phyloP scores from a whole-genome alignment of 179 eudicot species.

The Patellifolia procumbens region DNA sequence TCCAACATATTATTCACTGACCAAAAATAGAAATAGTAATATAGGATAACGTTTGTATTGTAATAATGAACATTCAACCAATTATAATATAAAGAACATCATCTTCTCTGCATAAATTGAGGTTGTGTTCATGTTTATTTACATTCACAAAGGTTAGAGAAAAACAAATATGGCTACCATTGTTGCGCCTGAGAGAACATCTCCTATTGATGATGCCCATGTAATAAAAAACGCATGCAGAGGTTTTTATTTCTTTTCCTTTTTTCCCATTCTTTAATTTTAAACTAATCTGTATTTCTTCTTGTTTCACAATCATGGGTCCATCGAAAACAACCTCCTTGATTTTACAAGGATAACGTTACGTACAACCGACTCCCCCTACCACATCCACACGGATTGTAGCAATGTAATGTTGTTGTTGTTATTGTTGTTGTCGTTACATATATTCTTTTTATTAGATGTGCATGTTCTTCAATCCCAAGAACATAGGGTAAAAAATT shows the following conservation, averaged over 20 bases:
- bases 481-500: background rate
- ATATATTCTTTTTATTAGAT: background rate
- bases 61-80: background rate
- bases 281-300: background rate
- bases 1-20: background rate
- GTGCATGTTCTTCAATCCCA: background rate
- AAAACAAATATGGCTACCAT: slow-evolving; percentile 58
- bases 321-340: too few relatives aligned
- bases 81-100: slow-evolving; percentile 24
- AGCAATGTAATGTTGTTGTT: too few relatives aligned
- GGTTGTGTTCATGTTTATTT: slow-evolving; percentile 4
- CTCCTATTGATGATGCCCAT: slow-evolving; percentile 82
- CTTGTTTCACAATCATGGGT: too few relatives aligned
- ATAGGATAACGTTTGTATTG: background rate
- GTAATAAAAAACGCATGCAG: slow-evolving; percentile 61
- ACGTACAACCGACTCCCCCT: too few relatives aligned
- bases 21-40: slow-evolving; percentile 16
- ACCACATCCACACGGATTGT: too few relatives aligned
- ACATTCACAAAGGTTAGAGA: background rate
- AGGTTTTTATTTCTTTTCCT: slow-evolving; percentile 32
- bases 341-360: too few relatives aligned
- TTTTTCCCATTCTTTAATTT: background rate
- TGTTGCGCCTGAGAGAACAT: slow-evolving; percentile 49
- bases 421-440: too few relatives aligned
- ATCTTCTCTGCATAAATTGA: background rate